Base-by-base conservation (phyloP, 768 basidiomycete genomes). In the Boletus eberwhitei region DNA sequence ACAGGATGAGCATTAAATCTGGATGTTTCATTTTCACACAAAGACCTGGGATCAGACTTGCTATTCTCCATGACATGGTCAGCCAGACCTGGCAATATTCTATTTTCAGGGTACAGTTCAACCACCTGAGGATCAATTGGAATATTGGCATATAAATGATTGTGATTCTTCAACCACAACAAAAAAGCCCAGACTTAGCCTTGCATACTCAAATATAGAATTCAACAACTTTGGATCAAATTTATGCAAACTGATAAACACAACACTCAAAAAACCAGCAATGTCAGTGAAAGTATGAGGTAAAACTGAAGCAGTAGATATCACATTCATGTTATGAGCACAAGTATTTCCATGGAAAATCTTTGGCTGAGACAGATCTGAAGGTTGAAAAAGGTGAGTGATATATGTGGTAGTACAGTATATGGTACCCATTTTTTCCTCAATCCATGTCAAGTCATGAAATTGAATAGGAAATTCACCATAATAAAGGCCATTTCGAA, bases 271-370 rank as follows among this genome's bases (percentile, higher is more conserved):
- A 22, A 60, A 46, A 13, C 58, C 65, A 45, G 53, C 64, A 0
- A 73, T 42, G 60, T 73, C 62, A 3, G 54, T 36, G 14, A 66
- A 66, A 0, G 66, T 66, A 0, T 62, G 44, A 17, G 71, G 71
- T 2, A 73, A 47, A 0, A 64, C 55, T 29, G 40, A 17, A 0
- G 65, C 69, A 14, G 70, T 71, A 1, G 70, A 69, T 3, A 68
- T 22, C 3, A 72, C 34, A 55, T 74, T 73, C 59, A 64, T 65
- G 8, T 72, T 61, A 60, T 73, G 69, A 8, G 71, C 63, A 59
- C 71, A 73, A 2, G 66, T 73, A 45, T 73, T 73, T 1, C 72
- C 71, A 61, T 71, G 63, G 38, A 72, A 63, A 0, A 71, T 57
- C 12, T 24, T 53, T 1, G 72, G 67, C 19, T 64, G 55, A 0